A percentile compares a stretch with the other conserved stretches of the same genome.
Conservation (phyloP, 768 basidiomycete genomes). For the Lactarius sp. region DNA sequence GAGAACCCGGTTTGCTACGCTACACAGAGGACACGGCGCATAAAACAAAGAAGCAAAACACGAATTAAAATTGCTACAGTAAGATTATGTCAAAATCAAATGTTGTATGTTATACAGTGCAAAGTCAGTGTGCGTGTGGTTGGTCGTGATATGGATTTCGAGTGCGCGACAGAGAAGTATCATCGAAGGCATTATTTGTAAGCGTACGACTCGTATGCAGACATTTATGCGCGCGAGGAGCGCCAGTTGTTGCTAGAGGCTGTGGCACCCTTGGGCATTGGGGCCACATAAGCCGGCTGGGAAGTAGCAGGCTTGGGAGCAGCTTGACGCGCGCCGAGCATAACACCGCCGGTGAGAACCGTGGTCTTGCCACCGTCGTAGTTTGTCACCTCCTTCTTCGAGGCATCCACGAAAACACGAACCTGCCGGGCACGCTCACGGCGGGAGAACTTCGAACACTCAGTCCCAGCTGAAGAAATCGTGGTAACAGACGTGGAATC, state of each 20-base stretch:
- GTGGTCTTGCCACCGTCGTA: constrained; percentile 88
- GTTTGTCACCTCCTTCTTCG: constrained; percentile 76
- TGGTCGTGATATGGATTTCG: constrained; percentile 21
- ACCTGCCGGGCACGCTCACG: constrained; percentile 65
- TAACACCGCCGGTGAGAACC: constrained; percentile 81
- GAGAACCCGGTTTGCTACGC: constrained; percentile 19
- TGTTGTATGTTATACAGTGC: constrained; percentile 27
- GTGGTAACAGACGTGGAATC: constrained; percentile 37
- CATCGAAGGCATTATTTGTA: constrained; percentile 6
- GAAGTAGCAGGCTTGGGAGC: constrained; percentile 26
- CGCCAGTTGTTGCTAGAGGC: constrained; percentile 49
- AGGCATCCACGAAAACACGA: constrained; percentile 66
- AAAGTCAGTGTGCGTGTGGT: constrained; percentile 16
- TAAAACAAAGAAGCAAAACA: constrained; percentile 3
- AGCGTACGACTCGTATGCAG: constrained; percentile 3
- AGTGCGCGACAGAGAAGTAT: constrained; percentile 8
- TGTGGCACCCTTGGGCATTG: constrained; percentile 27
- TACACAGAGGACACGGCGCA: constrained; percentile 22
- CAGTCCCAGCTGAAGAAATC: constrained; percentile 38
- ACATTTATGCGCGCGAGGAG: constrained; percentile 43
- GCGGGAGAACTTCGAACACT: constrained; percentile 49
- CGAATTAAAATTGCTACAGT: constrained; percentile 24
- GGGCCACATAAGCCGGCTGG: constrained; percentile 31
- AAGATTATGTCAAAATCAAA: constrained; percentile 27
- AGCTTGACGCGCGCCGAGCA: constrained; percentile 51